Conservation (phyloP, 768 basidiomycete species). For the Podaxis sp. region DNA sequence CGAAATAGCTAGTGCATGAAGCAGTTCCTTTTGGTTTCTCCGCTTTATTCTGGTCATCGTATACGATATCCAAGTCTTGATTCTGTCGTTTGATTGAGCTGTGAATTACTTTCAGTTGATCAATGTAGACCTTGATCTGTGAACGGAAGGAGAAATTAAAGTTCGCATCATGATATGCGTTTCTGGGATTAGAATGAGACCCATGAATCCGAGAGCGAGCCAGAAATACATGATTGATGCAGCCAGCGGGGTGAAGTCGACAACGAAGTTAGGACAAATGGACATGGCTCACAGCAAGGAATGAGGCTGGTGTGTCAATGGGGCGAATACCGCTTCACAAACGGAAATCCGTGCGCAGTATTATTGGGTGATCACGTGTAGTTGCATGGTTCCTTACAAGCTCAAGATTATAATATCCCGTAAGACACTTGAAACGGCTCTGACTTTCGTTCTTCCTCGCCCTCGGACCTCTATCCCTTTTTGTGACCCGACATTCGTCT, state of each 20-base stretch:
- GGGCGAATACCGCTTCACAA: not conserved
- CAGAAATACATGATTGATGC: not conserved
- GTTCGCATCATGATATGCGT: not conserved
- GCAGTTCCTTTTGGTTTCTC: not conserved
- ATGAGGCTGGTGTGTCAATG: not conserved
- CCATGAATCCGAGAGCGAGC: not conserved
- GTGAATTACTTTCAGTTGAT: not conserved
- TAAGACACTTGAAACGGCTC: too few species aligned
- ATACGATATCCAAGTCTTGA: not conserved
- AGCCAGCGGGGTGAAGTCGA: not conserved
- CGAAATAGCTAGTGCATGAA: constrained; percentile 11
- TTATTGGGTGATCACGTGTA: constrained; percentile 7
- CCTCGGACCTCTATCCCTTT: not conserved
- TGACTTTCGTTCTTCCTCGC: not conserved
- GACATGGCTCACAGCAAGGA: not conserved
- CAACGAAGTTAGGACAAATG: not conserved
- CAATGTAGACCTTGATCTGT: not conserved
- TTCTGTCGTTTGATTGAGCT: not conserved
- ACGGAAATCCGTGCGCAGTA: not conserved
- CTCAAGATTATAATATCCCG: too few species aligned
- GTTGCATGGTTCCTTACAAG: constrained; percentile 12
- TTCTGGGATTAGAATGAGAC: not conserved
- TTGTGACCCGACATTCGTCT: not conserved
- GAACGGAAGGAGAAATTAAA: not conserved
- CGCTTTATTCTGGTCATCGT: not conserved